These are phyloP conservation scores for Silene vulgaris DNA, from an alignment of 179 eudicot genomes.

Conservation along the genomic window DNA sequence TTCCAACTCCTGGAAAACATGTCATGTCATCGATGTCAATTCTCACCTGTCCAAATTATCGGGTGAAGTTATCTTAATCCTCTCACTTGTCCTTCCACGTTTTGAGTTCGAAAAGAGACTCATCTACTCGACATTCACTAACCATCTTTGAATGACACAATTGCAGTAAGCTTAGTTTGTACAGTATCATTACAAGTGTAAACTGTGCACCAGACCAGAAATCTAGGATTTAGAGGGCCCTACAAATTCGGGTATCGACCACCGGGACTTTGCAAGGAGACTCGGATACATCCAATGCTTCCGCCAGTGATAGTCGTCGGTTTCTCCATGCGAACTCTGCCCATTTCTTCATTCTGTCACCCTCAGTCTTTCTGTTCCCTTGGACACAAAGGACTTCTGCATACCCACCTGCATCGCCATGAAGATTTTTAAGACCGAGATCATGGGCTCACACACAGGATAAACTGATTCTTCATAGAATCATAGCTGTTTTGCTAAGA, in stretches of 20 bases:
- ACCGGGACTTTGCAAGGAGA: slow-evolving; percentile 58
- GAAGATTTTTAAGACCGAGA: neutral
- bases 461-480: no score
- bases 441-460: neutral
- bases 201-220: neutral
- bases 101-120: neutral
- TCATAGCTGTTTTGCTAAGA: neutral
- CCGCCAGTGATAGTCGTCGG: slow-evolving; percentile 65
- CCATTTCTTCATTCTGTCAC: slow-evolving; percentile 75
- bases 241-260: slow-evolving; percentile 65
- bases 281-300: slow-evolving; percentile 64
- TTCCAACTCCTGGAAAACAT: neutral
- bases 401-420: slow-evolving; percentile 58
- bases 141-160: neutral
- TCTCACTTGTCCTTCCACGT: neutral
- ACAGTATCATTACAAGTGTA: slow-evolving; percentile 7
- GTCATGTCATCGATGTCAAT: neutral
- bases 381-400: slow-evolving; percentile 71
- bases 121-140: neutral
- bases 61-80: neutral
- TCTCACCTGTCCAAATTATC: neutral
- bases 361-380: slow-evolving; percentile 71
- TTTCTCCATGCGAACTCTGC: slow-evolving; percentile 81
- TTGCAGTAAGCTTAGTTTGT: slow-evolving; percentile 12
- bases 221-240: slow-evolving; percentile 42